Evolutionary conservation across 129 eudicot species (phyloP), one percentile per base, ranked within the genome.

Genomic region (Logfia minima): DNA sequence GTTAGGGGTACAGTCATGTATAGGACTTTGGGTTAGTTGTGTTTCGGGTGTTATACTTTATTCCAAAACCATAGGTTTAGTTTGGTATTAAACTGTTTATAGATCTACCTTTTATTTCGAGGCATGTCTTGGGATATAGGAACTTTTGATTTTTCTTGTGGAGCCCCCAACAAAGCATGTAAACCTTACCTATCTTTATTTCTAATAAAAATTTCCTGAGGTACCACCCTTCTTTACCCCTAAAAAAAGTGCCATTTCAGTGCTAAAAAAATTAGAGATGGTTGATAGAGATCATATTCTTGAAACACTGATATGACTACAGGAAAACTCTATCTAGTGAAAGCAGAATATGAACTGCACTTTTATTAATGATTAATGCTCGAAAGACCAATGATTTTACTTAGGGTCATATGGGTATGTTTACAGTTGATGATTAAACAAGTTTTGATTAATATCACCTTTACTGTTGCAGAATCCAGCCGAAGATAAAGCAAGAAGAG

Each of bases 401-500:
- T 24, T 58, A 6, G 28, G 63, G 26, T 58, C 62, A 26, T 63
- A 26, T 63, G n/a, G 4, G 13, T 63, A 64, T 65, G 70, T 18
- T 64, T 5, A 31, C 43, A 24, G 65, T 26, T 45, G 24, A 58
- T n/a, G 23, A 41, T 6, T 75, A 28, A 18, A 64, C 55, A 37
- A 37, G 5, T 66, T 66, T 34, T 76, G 22, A 71, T 71, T 55
- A 52, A 21, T 65, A 24, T 41, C 70, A 78, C 18, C 28, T 35
- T 78, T 51, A 52, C 52, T 59, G 51, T 39, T 81, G 74, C 86
- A 92, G 98, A 75, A 84, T 73, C 77, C 90, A 51, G 75, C 68
- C 18, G 92, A 88, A 86, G 85, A 62, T 37, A 84, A 90, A 83
- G 83, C 82, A 71, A 74, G 58, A 79, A 93, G 82, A 74, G 97